Evolutionary conservation across 2,329 filamentous ascomycete genomes (phyloP).

Genomic region (Cryphonectria carpinicola): DNA sequence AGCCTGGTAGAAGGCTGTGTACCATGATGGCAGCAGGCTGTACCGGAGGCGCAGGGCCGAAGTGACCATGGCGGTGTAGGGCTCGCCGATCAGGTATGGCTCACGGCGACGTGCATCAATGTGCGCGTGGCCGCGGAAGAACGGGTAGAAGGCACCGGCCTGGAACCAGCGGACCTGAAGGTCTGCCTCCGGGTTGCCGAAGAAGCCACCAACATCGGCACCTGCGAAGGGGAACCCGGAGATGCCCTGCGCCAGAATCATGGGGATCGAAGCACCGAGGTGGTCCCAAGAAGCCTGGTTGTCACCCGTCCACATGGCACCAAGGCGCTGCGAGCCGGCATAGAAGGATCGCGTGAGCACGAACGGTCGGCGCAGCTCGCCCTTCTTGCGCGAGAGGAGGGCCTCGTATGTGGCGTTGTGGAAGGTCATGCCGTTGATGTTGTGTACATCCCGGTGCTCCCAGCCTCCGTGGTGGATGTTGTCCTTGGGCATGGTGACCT

Average conservation of each 20-base stretch:
- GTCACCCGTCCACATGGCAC: constrained; percentile 99
- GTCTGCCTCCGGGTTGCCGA: constrained; percentile 93
- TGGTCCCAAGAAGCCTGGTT: constrained; percentile 95
- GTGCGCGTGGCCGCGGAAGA: constrained; percentile 96
- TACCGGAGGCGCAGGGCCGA: constrained; percentile 88
- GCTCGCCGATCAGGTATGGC: constrained; percentile 84
- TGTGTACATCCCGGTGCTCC: constrained; percentile 97
- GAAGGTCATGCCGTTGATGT: constrained; percentile 93
- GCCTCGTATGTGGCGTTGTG: constrained; percentile 92
- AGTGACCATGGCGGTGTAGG: constrained; percentile 84
- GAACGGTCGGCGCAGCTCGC: constrained; percentile 84
- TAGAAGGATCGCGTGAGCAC: constrained; percentile 92
- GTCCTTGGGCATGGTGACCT: constrained; percentile 98
- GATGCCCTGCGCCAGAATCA: constrained; percentile 92
- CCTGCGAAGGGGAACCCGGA: constrained; percentile 92
- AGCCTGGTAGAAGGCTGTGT: constrained; percentile 93
- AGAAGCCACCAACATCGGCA: constrained; percentile 96
- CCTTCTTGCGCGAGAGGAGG: constrained; percentile 81
- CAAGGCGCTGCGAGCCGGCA: constrained; percentile 83
- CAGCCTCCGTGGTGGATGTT: constrained; percentile 89
- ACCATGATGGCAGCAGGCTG: constrained; percentile 88
- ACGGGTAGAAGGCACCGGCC: constrained; percentile 94
- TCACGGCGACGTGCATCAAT: constrained; percentile 94
- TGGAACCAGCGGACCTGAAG: constrained; percentile 95
- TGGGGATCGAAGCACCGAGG: constrained; percentile 85